Base-by-base conservation (phyloP, 805 yeast species). In the Tetrapisispora pingtungensis region DNA sequence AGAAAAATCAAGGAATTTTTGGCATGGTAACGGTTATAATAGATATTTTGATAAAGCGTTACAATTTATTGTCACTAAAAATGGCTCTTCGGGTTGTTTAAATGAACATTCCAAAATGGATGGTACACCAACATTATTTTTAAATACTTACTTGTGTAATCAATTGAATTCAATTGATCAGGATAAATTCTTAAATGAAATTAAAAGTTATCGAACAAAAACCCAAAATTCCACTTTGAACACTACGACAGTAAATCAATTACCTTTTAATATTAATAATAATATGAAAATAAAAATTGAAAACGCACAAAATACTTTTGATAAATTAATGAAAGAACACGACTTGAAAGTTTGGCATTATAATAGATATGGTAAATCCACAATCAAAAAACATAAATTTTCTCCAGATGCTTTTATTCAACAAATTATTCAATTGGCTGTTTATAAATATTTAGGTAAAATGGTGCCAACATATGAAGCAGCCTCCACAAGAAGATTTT, bases 71-170 rank as follows among this genome's bases (percentile, higher is more conserved):
- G 78, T 90, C 44, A 70, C 84, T 47, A 80, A 77, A 49, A 88
- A 87, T 64, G 96, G 93, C 47, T 73, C 79, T 50, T 85, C 96
- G 7, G 97, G 97, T 0, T 90, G 89, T 69, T 67, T 88, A 59
- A 97, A 95, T 49, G 98, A 90, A 70, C 98, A 90, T 70, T 87
- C 97, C 19, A 84, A 78, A 71, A 90, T 90, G 97, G 98, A 90
- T 65, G 98, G 97, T 49, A 86, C 96, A 10, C 95, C 97, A 59
- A 90, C 96, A 27, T 78, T 86, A 57, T 80, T 87, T 51, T 69
- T 90, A 68, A 90, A 90, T 64, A 87, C 87, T 66, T 80, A 72
- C 58, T 72, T 90, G 33, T 72, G 79, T 50, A 72, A 72, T 43
- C 74, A 77, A 53, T 65, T 89, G 46, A 49, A 63, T 45, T 72